Evolutionary conservation across 2,329 filamentous ascomycete species (phyloP), one percentile per base, ranked within the genome.

Genomic region (Paracamarosporium sp.): DNA sequence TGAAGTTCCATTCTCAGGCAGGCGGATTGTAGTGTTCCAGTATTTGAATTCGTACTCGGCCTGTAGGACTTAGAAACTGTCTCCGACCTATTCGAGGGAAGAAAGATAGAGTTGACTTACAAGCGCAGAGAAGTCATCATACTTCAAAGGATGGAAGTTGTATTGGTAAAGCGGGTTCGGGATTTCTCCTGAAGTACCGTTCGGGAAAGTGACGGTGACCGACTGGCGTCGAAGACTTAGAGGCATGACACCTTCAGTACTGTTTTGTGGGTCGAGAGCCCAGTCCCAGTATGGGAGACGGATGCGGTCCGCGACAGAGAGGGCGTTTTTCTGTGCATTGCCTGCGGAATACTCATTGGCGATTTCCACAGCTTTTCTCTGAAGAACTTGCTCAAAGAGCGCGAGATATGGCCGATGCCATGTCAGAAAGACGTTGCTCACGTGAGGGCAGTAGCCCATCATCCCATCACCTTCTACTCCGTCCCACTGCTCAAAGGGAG

Each of bases 251-350:
- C 68, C 70, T 45, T 72, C 68, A 5, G 58, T 59, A 11, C 43
- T 47, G 28, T 68, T 57, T 0, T 63, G 50, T 2, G 71, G 68
- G 35, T 69, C 55, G 24, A 69, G 63, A 0, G 70, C 72, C 73
- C 72, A 75, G 55, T 75, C 72, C 71, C 69, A 74, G 57, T 73
- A 74, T 8, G 72, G 71, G n/a, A 74, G 53, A 1, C 73, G 70
- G 17, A 73, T 59, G 38, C 59, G 68, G 24, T 67, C 55, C 1
- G 70, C 72, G 20, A 64, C 53, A 3, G 57, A 44, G 43, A 66
- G 58, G n/a, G 70, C 70, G 28, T 61, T 68, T 28, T 66, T 53
- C 40, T 65, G 61, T 47, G 64, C 56, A 12, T 64, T 53, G 5
- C 69, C 70, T n/a, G 40, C 56, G 5, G 69, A 63, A 43, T 70